Base-by-base conservation (phyloP, 371 early-diverging fungal species). In the Syncephalis fuscata region DNA sequence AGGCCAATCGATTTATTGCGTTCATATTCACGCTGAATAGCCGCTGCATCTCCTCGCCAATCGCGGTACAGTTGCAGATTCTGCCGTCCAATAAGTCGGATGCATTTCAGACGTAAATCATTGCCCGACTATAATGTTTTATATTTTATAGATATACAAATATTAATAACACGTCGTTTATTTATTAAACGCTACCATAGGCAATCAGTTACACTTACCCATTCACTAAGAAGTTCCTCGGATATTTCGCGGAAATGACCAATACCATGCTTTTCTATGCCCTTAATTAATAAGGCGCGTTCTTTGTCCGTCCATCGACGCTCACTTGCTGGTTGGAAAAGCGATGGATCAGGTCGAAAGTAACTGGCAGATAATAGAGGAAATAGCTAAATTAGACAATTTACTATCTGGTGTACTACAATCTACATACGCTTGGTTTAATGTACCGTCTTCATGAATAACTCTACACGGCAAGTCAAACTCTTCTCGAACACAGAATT, bases 191-290 rank as follows among this genome's bases (percentile, higher is more conserved):
- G n/a, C n/a, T n/a, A n/a, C n/a, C n/a, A 4, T 9, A 39, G 23
- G 46, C 37, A 51, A 19, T 11, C 20, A 16, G 1, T 17, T 36
- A 17, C 5, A 52, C 64, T 60, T 66, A 83, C 87, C 91, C 89
- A 90, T 51, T 73, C 73, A 11, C 84, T 77, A 19, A 90, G 57
- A n/a, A 76, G 53, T 41, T 70, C 76, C 45, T 86, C 85, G 0
- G 87, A 81, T 37, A 88, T 84, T 53, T 83, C 83, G 42, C 83
- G 73, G 59, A 88, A 90, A 52, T 85, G 85, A 2, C 91, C 88
- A 55, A 90, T 85, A 16, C 90, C 91, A 51, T 87, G 65, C 50
- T 76, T 76, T 52, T 80, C 79, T 41, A 92, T 85, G 1, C 92
- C 88, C 50, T 80, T 60, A 46, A 85, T 77, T 24, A 92, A 63